Percentiles rank a stretch among this genome's conserved stretches.
Conservation (phyloP, 768 basidiomycete genomes). For the Jaapia argillacea region DNA sequence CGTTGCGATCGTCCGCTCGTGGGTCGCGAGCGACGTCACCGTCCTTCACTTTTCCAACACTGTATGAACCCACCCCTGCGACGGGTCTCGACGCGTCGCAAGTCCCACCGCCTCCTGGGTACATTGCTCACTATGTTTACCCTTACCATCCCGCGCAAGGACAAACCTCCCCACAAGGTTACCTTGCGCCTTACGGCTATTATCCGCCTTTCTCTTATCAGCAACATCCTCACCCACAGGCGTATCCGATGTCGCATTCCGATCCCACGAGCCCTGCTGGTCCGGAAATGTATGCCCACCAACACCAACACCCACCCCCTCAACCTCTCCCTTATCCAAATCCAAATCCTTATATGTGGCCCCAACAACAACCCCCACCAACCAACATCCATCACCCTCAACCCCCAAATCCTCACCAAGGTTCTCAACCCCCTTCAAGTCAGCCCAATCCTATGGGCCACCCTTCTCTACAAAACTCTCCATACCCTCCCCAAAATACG, state of each 20-base stretch:
- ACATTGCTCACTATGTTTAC: constrained; percentile 19
- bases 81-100: constrained; percentile 15
- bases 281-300: constrained; percentile 22
- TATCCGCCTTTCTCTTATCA: constrained; percentile 42
- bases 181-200: constrained; percentile 29
- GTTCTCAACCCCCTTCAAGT: constrained; percentile 9
- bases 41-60: constrained; percentile 61
- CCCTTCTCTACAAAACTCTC: constrained; percentile 7
- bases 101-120: constrained; percentile 14
- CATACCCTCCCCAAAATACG: constrained; percentile 14
- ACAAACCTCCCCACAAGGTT: constrained; percentile 24
- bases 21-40: constrained; percentile 70
- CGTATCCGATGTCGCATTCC: constrained; percentile 20
- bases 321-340: constrained; percentile 19
- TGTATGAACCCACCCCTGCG: constrained; percentile 43
- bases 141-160: constrained; percentile 21
- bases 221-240: constrained; percentile 31
- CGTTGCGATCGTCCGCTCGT: constrained; percentile 47
- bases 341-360: constrained; percentile 24
- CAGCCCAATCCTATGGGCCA: constrained; percentile 8
- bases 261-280: constrained; percentile 19
- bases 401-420: constrained; percentile 13
- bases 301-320: constrained; percentile 15
- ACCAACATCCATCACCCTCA: constrained; percentile 8
- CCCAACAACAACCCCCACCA: constrained; percentile 15